Evolutionary conservation across 2,329 filamentous ascomycete species (phyloP).

Genomic region (Pseudogymnoascus sp.): DNA sequence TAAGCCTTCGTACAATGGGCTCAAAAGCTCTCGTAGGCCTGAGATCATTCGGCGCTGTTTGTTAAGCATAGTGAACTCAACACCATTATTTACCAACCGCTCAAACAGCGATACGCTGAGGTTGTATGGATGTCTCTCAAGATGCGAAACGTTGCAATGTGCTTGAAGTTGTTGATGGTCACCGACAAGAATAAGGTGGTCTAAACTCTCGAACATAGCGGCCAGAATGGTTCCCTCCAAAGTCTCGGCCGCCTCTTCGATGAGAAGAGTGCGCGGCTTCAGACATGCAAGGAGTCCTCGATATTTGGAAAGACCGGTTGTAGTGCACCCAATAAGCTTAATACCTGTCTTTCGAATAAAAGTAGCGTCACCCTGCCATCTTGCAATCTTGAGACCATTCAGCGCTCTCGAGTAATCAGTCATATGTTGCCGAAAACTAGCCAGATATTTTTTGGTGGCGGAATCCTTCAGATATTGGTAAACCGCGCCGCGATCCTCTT

Average conservation of each 20-base stretch:
- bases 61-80: constrained; percentile 47
- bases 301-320: constrained; percentile 64
- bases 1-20: constrained; percentile 50
- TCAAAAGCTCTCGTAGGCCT: constrained; percentile 54
- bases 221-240: constrained; percentile 48
- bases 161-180: constrained; percentile 63
- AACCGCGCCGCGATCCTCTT: constrained; percentile 21
- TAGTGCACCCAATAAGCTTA: constrained; percentile 42
- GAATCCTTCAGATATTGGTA: constrained; percentile 26
- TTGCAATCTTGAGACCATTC: constrained; percentile 11
- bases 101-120: constrained; percentile 64
- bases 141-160: constrained; percentile 47
- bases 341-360: constrained; percentile 56
- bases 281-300: constrained; percentile 53
- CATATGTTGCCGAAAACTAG: constrained; percentile 15
- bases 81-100: constrained; percentile 52
- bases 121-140: constrained; percentile 50
- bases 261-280: constrained; percentile 53
- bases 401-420: constrained; percentile 15
- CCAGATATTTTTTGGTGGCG: constrained; percentile 18
- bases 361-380: constrained; percentile 18
- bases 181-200: constrained; percentile 61
- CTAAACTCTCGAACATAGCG: constrained; percentile 52
- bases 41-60: constrained; percentile 64
- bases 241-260: constrained; percentile 63